phyloP scores from a whole-genome alignment of 176 grass and related monocot species.

The Oryza glaberrima region DNA sequence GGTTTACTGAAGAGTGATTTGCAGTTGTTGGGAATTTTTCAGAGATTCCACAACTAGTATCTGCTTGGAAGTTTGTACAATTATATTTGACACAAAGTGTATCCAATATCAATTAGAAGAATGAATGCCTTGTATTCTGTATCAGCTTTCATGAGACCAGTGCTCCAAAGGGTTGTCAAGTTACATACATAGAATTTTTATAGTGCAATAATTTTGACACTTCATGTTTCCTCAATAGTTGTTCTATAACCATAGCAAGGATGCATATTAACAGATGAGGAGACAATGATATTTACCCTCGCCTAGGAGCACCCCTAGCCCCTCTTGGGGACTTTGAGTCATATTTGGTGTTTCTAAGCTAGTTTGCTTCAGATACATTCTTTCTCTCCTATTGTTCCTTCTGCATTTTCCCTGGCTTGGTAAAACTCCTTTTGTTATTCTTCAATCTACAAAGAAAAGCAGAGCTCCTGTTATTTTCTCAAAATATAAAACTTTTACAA shows the following conservation, averaged over 20 bases:
- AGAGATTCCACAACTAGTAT: slow-evolving; percentile 22
- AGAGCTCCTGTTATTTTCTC: too few relatives aligned
- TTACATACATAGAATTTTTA: slow-evolving; percentile 1
- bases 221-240: neutral
- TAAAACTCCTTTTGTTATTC: neutral
- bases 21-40: slow-evolving; percentile 11
- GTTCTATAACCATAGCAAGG: neutral
- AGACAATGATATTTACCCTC: neutral
- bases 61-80: slow-evolving; percentile 22
- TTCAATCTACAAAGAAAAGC: too few relatives aligned
- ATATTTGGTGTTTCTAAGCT: too few relatives aligned
- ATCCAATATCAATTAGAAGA: slow-evolving; percentile 4
- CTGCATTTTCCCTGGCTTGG: neutral
- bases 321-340: too few relatives aligned
- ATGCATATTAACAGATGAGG: slow-evolving; percentile 11
- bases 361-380: neutral
- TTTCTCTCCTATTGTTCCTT: neutral
- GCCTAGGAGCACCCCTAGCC: neutral
- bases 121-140: slow-evolving; percentile 25
- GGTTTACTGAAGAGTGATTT: neutral
- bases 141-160: neutral
- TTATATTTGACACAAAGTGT: neutral
- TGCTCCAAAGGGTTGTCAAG: slow-evolving; percentile 26
- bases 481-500: too few relatives aligned
- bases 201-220: neutral